Conservation (phyloP, 2,329 filamentous ascomycete genomes). For the Ceratocystis huliohia region DNA sequence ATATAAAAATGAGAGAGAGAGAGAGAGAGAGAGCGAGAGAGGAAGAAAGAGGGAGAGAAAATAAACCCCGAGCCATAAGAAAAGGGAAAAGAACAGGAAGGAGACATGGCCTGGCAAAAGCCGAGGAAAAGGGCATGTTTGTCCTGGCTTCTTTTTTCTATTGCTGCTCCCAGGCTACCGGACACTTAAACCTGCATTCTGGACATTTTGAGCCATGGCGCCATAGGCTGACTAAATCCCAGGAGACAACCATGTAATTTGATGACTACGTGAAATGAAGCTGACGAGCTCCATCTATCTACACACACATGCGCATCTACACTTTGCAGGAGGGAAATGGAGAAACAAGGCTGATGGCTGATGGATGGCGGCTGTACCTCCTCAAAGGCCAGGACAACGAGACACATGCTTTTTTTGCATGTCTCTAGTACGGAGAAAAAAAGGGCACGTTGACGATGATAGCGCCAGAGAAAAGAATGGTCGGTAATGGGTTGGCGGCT, state of each 20-base stretch:
- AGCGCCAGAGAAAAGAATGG: neutral
- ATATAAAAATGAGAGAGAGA: neutral
- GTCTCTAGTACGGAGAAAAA: neutral
- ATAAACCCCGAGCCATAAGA: neutral
- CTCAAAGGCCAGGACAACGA: too few species aligned
- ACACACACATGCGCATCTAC: too few species aligned
- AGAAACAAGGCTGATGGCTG: too few species aligned
- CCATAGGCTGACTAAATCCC: constrained; percentile 11
- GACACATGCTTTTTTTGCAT: too few species aligned
- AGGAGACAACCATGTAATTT: neutral
- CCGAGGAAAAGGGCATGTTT: neutral
- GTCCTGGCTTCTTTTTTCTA: neutral
- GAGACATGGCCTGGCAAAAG: neutral
- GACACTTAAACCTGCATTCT: constrained; percentile 21
- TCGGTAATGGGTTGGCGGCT: too few species aligned
- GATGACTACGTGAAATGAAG: too few species aligned
- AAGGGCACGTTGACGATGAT: neutral
- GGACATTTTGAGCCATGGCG: constrained; percentile 20
- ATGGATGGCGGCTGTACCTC: too few species aligned
- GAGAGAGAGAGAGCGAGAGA: neutral
- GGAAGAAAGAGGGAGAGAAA: neutral
- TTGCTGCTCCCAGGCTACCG: constrained; percentile 14
- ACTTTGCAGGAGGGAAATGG: too few species aligned
- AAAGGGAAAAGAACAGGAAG: constrained; percentile 8
- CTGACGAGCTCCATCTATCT: too few species aligned